A percentile compares a stretch with the other conserved stretches of the same genome.
Conservation (phyloP, 1,284 basidiomycete species). For the Trichosporon sp. region DNA sequence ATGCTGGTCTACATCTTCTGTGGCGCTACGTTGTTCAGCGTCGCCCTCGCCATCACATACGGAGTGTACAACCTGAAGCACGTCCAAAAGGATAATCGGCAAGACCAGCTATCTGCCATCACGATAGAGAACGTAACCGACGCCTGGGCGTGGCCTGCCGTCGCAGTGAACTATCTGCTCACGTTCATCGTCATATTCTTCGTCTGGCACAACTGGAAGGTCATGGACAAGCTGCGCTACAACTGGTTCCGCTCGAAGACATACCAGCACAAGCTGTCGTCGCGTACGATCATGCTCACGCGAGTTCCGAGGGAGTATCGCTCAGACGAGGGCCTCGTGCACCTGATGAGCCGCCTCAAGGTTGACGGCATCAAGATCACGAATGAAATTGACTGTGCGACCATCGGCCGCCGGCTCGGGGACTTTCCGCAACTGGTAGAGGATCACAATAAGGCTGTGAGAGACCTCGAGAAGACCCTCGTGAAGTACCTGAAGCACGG, state of each 20-base stretch:
- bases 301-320: conserved; percentile 73
- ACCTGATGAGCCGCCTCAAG: conserved; percentile 70
- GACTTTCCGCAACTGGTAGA: conserved; percentile 59
- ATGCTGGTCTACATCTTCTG: conserved; percentile 73
- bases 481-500: conserved; percentile 82
- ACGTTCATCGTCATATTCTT: conserved; percentile 56
- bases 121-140: conserved; percentile 76
- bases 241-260: conserved; percentile 56
- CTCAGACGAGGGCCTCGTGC: conserved; percentile 72
- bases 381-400: conserved; percentile 48
- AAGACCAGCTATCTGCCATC: conserved; percentile 66
- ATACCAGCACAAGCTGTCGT: conserved; percentile 56
- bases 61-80: conserved; percentile 68
- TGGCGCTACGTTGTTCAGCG: conserved; percentile 67
- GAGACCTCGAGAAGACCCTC: conserved; percentile 77
- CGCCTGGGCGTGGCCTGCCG: conserved; percentile 70
- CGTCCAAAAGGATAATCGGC: conserved; percentile 60
- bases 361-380: conserved; percentile 58
- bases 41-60: conserved; percentile 69
- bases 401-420: conserved; percentile 50
- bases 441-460: conserved; percentile 81
- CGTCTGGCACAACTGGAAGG: conserved; percentile 71
- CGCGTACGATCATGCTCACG: conserved; percentile 61
- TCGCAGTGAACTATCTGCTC: conserved; percentile 73
- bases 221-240: conserved; percentile 62